These are phyloP conservation scores for Cymbopogon citratus DNA, from an alignment of 176 grass and related monocot genomes.

Conservation along the genomic window DNA sequence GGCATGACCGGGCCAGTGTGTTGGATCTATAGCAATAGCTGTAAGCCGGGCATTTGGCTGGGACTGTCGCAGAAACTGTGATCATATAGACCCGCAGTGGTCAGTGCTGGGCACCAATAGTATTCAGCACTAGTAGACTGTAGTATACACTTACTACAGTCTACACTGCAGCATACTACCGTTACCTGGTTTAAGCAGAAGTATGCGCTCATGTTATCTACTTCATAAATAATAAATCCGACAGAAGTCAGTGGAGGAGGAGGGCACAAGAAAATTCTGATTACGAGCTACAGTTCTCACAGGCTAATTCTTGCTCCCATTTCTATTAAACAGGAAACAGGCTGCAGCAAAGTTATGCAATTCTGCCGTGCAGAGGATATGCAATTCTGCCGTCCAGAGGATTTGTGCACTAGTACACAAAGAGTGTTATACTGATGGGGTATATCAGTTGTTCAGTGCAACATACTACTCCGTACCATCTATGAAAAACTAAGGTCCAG, in stretches of 20 bases:
- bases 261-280: not conserved
- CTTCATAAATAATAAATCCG: not conserved
- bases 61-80: slow-evolving; percentile 2
- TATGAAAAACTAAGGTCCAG: not conserved
- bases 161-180: not conserved
- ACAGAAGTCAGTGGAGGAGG: not conserved
- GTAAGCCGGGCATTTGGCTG: not conserved
- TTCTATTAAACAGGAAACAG: not conserved
- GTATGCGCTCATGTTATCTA: not conserved
- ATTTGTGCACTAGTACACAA: not conserved
- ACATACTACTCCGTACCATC: not conserved
- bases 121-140: not conserved
- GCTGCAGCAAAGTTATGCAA: not conserved
- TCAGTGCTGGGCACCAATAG: not conserved
- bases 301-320: not conserved
- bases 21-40: slow-evolving; percentile 4
- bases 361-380: not conserved
- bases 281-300: not conserved
- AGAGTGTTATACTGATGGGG: not conserved
- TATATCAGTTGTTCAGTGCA: not conserved
- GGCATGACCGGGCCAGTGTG: not conserved
- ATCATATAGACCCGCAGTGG: not conserved
- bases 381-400: not conserved
- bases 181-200: not conserved
- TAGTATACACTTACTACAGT: not conserved